phyloP scores from a whole-genome alignment of 768 basidiomycete species.

The Tulasnella sp. region DNA sequence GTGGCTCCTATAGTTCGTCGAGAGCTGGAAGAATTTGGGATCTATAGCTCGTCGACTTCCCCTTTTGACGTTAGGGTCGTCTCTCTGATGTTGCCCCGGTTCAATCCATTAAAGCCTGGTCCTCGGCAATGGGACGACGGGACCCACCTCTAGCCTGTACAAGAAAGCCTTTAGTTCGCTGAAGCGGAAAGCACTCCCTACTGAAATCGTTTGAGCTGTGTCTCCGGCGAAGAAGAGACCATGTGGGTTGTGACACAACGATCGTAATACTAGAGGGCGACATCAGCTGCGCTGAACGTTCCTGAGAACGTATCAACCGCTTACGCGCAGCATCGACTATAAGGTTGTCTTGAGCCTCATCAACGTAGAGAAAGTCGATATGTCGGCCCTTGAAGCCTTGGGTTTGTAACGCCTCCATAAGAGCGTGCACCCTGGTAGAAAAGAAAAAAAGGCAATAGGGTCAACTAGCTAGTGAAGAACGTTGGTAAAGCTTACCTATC shows the following conservation, averaged over 20 bases:
- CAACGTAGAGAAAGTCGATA: slow-evolving; percentile 64
- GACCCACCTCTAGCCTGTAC: slow-evolving; percentile 54
- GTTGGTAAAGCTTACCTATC: slow-evolving; percentile 45
- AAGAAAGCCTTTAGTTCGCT: slow-evolving; percentile 66
- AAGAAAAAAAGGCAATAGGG: neutral
- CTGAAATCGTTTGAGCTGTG: slow-evolving; percentile 72
- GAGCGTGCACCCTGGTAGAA: neutral
- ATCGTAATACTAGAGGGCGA: slow-evolving; percentile 49
- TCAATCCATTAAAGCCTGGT: neutral
- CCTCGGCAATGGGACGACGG: no score
- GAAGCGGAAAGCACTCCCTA: slow-evolving; percentile 68
- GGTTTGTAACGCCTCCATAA: slow-evolving; percentile 53
- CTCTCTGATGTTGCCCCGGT: neutral
- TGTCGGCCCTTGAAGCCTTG: slow-evolving; percentile 33
- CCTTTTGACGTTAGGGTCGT: slow-evolving; percentile 9
- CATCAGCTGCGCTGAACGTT: neutral
- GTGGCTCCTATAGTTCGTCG: slow-evolving; percentile 66
- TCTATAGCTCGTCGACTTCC: slow-evolving; percentile 19
- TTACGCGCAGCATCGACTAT: slow-evolving; percentile 59
- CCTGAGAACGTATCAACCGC: slow-evolving; percentile 27
- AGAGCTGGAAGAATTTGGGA: slow-evolving; percentile 49
- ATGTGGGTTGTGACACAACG: slow-evolving; percentile 58
- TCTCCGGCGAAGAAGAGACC: slow-evolving; percentile 81
- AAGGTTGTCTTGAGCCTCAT: slow-evolving; percentile 70
- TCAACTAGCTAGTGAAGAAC: neutral